Base-by-base conservation (phyloP, 352 stramenopile species). In the Plasmopara muralis region DNA sequence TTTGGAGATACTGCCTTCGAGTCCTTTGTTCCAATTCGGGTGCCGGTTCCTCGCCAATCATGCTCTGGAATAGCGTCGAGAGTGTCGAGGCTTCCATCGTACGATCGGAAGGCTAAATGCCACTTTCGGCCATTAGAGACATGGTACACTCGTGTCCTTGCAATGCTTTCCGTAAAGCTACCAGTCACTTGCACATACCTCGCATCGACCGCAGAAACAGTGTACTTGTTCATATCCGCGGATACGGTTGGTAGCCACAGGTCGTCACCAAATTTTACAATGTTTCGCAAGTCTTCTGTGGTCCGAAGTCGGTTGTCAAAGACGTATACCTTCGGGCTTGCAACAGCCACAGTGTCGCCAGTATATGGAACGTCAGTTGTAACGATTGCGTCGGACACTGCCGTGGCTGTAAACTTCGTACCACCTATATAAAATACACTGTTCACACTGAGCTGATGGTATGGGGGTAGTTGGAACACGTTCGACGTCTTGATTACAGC, bases 51-150 rank as follows among this genome's bases (percentile, higher is more conserved):
- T 5, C 73, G 66, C 66, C 70, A 87, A 45, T 87, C 64, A 28
- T 80, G 74, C 1, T 65, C 65, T 16, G 82, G 79, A 3, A 85
- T 47, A 5, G 72, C 74, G 12, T 89, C 74, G 14, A 90, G 55
- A 0, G 71, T 83, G 12, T 77, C 59, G 8, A 92, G 52, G 43
- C 68, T 64, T 7, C 65, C 77, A 10, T 70, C 50, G 43, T 79
- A 89, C 0, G 79, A 89, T 1, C 79, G 73, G 29, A 92, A 92
- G 2, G 87, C 65, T 12, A 92, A 57, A 8, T 72, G 66, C 74
- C 81, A 92, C 33, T 65, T 72, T 1, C 55, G 70, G n/a, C 82
- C 82, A 43, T 71, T 74, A 6, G 62, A 52, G 7, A 71, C 54
- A 15, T 77, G 53, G 10, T 72, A 72, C 0, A 63, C 71, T 5